phyloP scores from a whole-genome alignment of 805 yeast species.

The Candida taoyuanica region DNA sequence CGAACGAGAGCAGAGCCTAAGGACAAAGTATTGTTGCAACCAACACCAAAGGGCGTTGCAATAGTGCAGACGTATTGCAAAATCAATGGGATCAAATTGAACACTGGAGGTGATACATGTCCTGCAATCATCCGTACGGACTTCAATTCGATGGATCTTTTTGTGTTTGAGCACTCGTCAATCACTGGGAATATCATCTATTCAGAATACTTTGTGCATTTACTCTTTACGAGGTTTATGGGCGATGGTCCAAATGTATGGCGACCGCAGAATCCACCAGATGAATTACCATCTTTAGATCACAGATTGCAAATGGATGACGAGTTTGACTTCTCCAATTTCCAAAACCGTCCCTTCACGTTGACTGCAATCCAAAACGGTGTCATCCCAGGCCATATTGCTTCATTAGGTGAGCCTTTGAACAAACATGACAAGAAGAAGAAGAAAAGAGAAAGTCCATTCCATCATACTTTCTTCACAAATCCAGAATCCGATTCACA shows the following conservation, averaged over 20 bases:
- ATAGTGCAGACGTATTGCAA: slow-evolving; percentile 57
- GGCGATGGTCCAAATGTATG: slow-evolving; percentile 70
- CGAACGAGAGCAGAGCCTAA: slow-evolving; percentile 53
- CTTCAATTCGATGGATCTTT: slow-evolving; percentile 68
- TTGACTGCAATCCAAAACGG: slow-evolving; percentile 2
- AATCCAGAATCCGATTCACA: slow-evolving; percentile 87
- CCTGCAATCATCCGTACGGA: slow-evolving; percentile 43
- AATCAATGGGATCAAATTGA: slow-evolving; percentile 45
- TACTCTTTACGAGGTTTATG: slow-evolving; percentile 58
- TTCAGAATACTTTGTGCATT: slow-evolving; percentile 58
- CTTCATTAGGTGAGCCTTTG: not conserved
- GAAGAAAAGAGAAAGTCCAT: slow-evolving; percentile 46
- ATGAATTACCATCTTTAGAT: slow-evolving; percentile 37
- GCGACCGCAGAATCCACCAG: slow-evolving; percentile 52
- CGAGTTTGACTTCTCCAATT: slow-evolving; percentile 32
- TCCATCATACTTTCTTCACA: slow-evolving; percentile 70
- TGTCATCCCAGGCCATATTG: too few relatives aligned
- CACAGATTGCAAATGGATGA: slow-evolving; percentile 31
- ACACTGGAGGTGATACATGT: slow-evolving; percentile 31
- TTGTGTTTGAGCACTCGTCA: slow-evolving; percentile 61
- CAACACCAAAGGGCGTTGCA: slow-evolving; percentile 88
- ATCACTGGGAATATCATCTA: slow-evolving; percentile 53
- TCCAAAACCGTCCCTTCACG: slow-evolving; percentile 5
- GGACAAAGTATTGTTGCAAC: slow-evolving; percentile 52
- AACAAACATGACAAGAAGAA: slow-evolving; percentile 1